Conservation (phyloP, 257 asterid species). For the Euphrasia confusa region DNA sequence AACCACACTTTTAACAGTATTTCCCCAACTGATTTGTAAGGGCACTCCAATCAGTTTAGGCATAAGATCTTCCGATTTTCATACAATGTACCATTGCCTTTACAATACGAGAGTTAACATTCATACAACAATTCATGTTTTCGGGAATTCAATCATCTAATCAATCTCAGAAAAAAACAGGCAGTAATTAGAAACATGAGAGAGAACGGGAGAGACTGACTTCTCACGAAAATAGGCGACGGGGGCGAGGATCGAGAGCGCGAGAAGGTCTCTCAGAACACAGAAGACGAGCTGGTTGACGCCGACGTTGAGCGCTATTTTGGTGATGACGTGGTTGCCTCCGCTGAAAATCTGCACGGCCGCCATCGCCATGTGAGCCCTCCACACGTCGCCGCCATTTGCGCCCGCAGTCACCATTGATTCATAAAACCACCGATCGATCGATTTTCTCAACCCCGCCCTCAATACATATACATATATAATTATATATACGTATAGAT, state of each 20-base stretch:
- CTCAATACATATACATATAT: too few species aligned
- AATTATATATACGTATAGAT: too few species aligned
- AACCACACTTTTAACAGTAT: background rate
- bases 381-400: slow-evolving; percentile 54
- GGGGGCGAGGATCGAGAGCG: slow-evolving; percentile 82
- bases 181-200: background rate
- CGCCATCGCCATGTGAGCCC: slow-evolving; percentile 85
- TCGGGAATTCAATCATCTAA: background rate
- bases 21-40: too few species aligned
- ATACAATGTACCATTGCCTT: slow-evolving; percentile 13
- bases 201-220: slow-evolving; percentile 32
- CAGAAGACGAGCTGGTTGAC: slow-evolving; percentile 88
- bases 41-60: background rate
- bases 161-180: background rate
- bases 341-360: slow-evolving; percentile 72
- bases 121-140: background rate
- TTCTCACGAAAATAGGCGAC: slow-evolving; percentile 83
- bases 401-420: slow-evolving; percentile 26
- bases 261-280: slow-evolving; percentile 70
- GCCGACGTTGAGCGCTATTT: slow-evolving; percentile 91
- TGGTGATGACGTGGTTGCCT: slow-evolving; percentile 87
- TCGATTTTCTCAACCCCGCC: too few species aligned
- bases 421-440: background rate
- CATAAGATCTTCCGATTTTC: slow-evolving; percentile 1
- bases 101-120: too few species aligned